A percentile compares a stretch with the other conserved stretches of the same genome.
phyloP scores from a whole-genome alignment of 2,329 filamentous ascomycete genomes.

The Monosporascus ibericus region DNA sequence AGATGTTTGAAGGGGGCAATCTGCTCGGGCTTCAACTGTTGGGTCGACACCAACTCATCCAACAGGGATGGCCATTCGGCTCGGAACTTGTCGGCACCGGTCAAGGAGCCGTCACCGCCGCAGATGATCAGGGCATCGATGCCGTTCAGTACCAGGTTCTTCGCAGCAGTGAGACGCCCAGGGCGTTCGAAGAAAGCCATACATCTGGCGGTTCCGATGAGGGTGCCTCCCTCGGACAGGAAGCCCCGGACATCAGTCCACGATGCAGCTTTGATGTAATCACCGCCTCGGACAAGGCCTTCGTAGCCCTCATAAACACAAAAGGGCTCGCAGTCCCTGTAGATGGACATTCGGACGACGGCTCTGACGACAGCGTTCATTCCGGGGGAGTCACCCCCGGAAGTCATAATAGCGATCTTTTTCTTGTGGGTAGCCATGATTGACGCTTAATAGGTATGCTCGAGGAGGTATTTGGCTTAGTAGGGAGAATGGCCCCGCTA shows the following conservation, averaged over 20 bases:
- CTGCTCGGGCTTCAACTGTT: slow-evolving; percentile 65
- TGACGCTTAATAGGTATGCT: slow-evolving; percentile 2
- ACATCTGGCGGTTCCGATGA: slow-evolving; percentile 92
- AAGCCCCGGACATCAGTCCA: slow-evolving; percentile 96
- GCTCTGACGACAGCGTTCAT: slow-evolving; percentile 92
- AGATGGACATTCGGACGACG: slow-evolving; percentile 85
- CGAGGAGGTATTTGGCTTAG: neutral
- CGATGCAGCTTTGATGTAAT: slow-evolving; percentile 79
- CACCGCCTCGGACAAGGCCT: slow-evolving; percentile 81
- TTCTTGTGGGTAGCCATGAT: slow-evolving; percentile 45
- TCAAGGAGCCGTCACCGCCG: slow-evolving; percentile 92
- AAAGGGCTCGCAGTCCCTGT: slow-evolving; percentile 73
- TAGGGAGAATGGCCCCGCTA: neutral
- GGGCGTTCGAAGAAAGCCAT: slow-evolving; percentile 85
- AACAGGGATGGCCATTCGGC: slow-evolving; percentile 86
- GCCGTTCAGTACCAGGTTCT: slow-evolving; percentile 87
- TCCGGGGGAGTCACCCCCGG: slow-evolving; percentile 86
- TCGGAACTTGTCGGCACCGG: slow-evolving; percentile 89
- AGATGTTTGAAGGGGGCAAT: slow-evolving; percentile 73
- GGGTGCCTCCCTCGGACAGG: slow-evolving; percentile 86
- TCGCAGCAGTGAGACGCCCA: slow-evolving; percentile 78
- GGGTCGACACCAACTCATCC: slow-evolving; percentile 71
- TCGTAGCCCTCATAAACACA: slow-evolving; percentile 94
- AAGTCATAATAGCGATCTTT: slow-evolving; percentile 88
- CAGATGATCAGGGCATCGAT: slow-evolving; percentile 97